A percentile compares a stretch with the other conserved stretches of the same genome.
Evolutionary conservation across 2,329 filamentous ascomycete species (phyloP).

Genomic region (Botrytis deweyae): DNA sequence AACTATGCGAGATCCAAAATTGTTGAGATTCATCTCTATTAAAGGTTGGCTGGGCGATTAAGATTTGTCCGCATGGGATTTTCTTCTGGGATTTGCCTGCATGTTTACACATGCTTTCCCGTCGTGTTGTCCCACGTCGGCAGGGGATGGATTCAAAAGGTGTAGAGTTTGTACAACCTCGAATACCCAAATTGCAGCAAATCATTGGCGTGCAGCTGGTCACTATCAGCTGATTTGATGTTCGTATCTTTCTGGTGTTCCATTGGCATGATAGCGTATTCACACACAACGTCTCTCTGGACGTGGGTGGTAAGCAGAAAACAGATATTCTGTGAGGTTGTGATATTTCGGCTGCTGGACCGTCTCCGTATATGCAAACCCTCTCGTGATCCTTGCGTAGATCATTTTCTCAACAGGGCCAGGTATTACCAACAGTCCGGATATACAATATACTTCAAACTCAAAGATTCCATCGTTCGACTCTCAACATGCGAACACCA

Average conservation of each 20-base stretch:
- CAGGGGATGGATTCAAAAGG: not conserved
- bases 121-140: not conserved
- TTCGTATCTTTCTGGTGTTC: not conserved
- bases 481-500: not conserved
- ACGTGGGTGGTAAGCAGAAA: slow-evolving; percentile 2
- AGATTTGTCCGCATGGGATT: not conserved
- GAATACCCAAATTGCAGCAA: not conserved
- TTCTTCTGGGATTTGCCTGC: slow-evolving; percentile 7
- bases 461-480: not conserved
- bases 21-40: not conserved
- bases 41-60: not conserved
- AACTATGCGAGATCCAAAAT: slow-evolving; percentile 1
- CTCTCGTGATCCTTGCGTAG: not conserved
- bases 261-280: not conserved
- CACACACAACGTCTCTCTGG: not conserved
- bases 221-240: slow-evolving; percentile 6
- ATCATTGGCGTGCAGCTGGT: not conserved
- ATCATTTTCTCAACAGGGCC: not conserved
- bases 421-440: slow-evolving; percentile 4
- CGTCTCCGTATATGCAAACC: not conserved
- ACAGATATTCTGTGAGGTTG: not conserved
- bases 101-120: not conserved
- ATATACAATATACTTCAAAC: slow-evolving; percentile 1
- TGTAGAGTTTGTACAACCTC: not conserved
- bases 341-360: not conserved